These are phyloP conservation scores for Cutaneotrichosporon dermatis DNA, from an alignment of 1,284 basidiomycete genomes.

Conservation along the genomic window DNA sequence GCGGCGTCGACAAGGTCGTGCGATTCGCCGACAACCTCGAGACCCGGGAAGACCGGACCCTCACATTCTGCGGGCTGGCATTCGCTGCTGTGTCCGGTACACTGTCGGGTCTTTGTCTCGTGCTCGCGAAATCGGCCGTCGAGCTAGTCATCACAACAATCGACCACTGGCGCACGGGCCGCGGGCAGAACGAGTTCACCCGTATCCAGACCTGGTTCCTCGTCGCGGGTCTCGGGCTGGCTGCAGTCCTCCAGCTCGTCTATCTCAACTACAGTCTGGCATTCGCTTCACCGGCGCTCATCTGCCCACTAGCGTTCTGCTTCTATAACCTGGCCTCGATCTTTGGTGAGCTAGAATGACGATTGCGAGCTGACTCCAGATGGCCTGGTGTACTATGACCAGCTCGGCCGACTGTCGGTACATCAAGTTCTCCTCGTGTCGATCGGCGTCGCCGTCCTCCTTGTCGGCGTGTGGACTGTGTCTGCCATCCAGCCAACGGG, in stretches of 20 bases:
- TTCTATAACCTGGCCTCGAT: constrained; percentile 93
- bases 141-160: constrained; percentile 81
- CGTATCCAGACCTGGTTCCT: constrained; percentile 43
- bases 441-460: constrained; percentile 71
- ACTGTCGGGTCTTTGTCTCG: constrained; percentile 85
- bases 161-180: constrained; percentile 45
- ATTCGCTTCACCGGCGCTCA: constrained; percentile 78
- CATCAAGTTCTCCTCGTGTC: constrained; percentile 69
- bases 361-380: constrained; percentile 30
- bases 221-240: constrained; percentile 36
- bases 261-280: constrained; percentile 87
- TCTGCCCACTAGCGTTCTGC: constrained; percentile 92
- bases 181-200: constrained; percentile 79
- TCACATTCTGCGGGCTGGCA: constrained; percentile 71
- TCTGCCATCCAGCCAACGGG: constrained; percentile 48
- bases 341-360: constrained; percentile 48
- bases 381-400: constrained; percentile 85
- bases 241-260: constrained; percentile 59
- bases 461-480: constrained; percentile 87
- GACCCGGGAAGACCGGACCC: constrained; percentile 44
- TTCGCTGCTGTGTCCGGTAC: constrained; percentile 88
- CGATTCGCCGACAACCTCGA: constrained; percentile 8
- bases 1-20: constrained; percentile 3
- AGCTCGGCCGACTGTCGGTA: constrained; percentile 68
- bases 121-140: constrained; percentile 91